phyloP scores from a whole-genome alignment of 2,329 filamentous ascomycete species.

The Claviceps sp. region DNA sequence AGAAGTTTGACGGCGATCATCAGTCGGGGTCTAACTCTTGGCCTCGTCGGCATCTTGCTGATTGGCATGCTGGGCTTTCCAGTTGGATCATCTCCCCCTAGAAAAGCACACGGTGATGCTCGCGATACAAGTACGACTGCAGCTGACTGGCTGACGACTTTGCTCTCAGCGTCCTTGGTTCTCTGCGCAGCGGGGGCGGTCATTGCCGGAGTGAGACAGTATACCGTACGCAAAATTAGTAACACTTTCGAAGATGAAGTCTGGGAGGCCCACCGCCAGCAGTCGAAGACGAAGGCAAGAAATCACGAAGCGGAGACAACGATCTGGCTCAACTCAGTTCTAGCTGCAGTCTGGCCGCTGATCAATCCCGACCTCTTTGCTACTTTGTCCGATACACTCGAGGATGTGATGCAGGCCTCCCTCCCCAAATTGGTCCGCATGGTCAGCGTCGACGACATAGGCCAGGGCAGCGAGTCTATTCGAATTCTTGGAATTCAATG shows the following conservation, averaged over 20 bases:
- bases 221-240: slow-evolving; percentile 47
- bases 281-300: slow-evolving; percentile 28
- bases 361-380: slow-evolving; percentile 64
- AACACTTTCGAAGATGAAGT: slow-evolving; percentile 54
- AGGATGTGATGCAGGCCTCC: slow-evolving; percentile 71
- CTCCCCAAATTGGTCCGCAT: slow-evolving; percentile 56
- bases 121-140: slow-evolving; percentile 7
- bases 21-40: slow-evolving; percentile 22
- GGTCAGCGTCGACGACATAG: slow-evolving; percentile 64
- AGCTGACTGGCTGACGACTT: slow-evolving; percentile 14
- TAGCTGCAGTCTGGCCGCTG: slow-evolving; percentile 58
- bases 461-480: slow-evolving; percentile 58
- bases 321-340: slow-evolving; percentile 57
- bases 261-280: slow-evolving; percentile 50
- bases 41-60: slow-evolving; percentile 19
- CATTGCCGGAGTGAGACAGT: slow-evolving; percentile 37
- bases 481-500: slow-evolving; percentile 59
- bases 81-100: background rate
- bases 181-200: slow-evolving; percentile 19
- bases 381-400: slow-evolving; percentile 54
- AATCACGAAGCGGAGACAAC: slow-evolving; percentile 46
- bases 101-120: background rate
- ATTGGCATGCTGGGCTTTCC: slow-evolving; percentile 8
- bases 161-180: slow-evolving; percentile 6
- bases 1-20: slow-evolving; percentile 18